Base-by-base conservation (phyloP, 208 protist genomes). In the Herpetomonas samuelpessoai region DNA sequence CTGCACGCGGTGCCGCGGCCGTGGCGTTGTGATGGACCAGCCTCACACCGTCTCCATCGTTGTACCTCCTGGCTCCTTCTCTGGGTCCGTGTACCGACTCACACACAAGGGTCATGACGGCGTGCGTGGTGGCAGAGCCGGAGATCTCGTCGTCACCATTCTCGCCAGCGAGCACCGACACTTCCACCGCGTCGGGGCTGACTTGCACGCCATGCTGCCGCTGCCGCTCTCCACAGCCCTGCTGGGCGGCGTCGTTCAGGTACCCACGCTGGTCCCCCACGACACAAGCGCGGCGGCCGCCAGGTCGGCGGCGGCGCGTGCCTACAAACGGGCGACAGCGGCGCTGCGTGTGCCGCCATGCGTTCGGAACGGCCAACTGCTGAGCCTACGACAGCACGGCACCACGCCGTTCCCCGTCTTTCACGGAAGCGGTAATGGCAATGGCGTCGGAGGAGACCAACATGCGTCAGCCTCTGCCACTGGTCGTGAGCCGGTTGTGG, bases 191-290 rank as follows among this genome's bases (percentile, higher is more conserved):
- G 58, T 53, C 27, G 65, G 57, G 16, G 48, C 74, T 21, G 65
- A 83, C 53, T 67, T 95, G 61, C 84, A 95, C 49, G 77, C 86
- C 35, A 78, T 93, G 68, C 59, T 95, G 44, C 91, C 88, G 16
- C 51, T 96, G 48, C 77, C 83, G 39, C 74, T 94, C 19, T 86
- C 85, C 3, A 76, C 72, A 6, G 83, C 87, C 28, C 63, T 94
- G 26, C 74, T 96, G 1, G 90, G 90, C 19, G 87, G 86, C 0
- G 46, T 89, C 7, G 83, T 91, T n/a, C 52, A 28, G 21, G 81
- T 90, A 30, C 81, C 79, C 14, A 87, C 80, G 1, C 55, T 92
- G 29, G 50, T 39, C 9, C 76, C 70, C 0, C 41, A 25, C 3
- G 54, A n/a, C n/a, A n/a, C n/a, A n/a, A n/a, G n/a, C n/a, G n/a